phyloP scores from a whole-genome alignment of 73 alveolate species.

The Loxodes magnus region DNA sequence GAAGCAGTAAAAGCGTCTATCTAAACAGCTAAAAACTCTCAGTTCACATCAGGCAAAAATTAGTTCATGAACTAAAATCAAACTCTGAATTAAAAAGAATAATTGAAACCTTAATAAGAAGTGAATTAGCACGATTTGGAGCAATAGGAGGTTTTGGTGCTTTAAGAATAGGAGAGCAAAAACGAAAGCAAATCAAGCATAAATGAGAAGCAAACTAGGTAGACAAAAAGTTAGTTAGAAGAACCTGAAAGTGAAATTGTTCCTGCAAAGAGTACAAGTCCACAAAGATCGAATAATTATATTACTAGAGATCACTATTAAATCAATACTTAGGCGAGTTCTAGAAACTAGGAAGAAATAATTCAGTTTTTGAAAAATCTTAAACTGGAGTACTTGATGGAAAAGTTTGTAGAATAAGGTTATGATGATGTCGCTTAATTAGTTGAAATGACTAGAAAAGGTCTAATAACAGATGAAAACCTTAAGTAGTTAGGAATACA shows the following conservation, averaged over 20 bases:
- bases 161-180: neutral
- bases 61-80: neutral
- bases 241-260: no score
- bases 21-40: no score
- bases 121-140: no score
- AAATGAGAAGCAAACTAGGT: neutral
- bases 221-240: neutral
- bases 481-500: no score
- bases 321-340: no score
- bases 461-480: no score
- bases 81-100: neutral
- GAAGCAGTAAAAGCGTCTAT: no score
- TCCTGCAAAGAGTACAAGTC: no score
- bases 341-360: no score
- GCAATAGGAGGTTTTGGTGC: neutral
- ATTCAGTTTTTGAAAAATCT: neutral
- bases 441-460: no score
- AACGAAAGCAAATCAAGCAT: neutral
- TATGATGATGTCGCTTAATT: no score
- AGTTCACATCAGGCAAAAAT: neutral
- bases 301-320: no score
- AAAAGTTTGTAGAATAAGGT: neutral
- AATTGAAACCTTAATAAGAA: neutral
- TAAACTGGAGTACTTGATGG: neutral
- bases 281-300: neutral